Evolutionary conservation across 345 rosid genomes (phyloP), one percentile per base, ranked within the genome.

Genomic region (Gossypium australe): DNA sequence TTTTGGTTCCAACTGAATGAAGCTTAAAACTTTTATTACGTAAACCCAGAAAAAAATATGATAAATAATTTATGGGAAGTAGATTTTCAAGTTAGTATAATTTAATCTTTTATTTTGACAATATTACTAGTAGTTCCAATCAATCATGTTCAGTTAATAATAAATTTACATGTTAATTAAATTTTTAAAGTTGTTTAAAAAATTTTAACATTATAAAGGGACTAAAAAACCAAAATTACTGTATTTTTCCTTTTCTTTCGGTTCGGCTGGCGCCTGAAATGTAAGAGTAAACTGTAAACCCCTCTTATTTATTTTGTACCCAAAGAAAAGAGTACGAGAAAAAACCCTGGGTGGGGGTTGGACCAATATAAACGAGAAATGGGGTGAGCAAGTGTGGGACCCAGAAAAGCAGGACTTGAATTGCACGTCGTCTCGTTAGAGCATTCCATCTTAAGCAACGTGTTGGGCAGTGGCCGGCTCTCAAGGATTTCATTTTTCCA

Each of bases 401-500:
- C 76, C 41, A 1, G 11, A 16, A 0, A 9, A 29, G n/a, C 68
- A 44, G 57, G 44, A 55, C 80, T 78, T 72, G 58, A 57, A 61
- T 13, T 43, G 68, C 80, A 78, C 80, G 80, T 73, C 73, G 64
- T 59, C 11, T 22, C 4, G 72, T 43, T 16, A 27, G 38, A 59
- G 70, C 71, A 74, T 70, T 70, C 57, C 22, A 58, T 18, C 3
- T 20, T 24, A 71, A 81, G 78, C 73, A 14, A 58, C 67, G 78
- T 59, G 81, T 59, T 59, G 64, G 17, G 17, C 17, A 22, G 4
- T 57, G 16, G 14, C 14, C 29, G 76, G 57, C 43, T 44, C 14
- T 13, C 9, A 47, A 72, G 17, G 64, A 62, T 69, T 60, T 70
- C 72, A 34, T 34, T 34, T 34, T 4, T 5, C 71, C 78, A 62